phyloP scores from a whole-genome alignment of 768 basidiomycete genomes.

The Suillus sp. region DNA sequence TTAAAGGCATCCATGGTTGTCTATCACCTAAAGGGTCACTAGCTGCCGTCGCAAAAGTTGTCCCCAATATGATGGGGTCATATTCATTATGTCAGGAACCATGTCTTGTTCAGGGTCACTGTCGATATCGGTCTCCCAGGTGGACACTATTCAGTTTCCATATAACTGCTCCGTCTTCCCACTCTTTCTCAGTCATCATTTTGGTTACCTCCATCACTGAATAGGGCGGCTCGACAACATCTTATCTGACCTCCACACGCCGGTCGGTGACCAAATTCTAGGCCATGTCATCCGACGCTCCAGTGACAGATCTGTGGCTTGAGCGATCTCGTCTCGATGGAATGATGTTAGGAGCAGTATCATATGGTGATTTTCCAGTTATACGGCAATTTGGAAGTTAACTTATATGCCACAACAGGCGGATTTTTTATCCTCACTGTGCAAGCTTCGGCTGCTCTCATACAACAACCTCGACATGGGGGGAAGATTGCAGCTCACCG shows the following conservation, averaged over 20 bases:
- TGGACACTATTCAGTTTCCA: neutral
- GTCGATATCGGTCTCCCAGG: conserved; percentile 2
- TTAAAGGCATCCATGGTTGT: neutral
- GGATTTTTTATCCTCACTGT: neutral
- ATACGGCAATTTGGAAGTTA: neutral
- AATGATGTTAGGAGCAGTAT: conserved; percentile 12
- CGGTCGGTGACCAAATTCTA: neutral
- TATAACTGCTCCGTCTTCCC: neutral
- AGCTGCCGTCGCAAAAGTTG: neutral
- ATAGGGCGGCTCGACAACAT: neutral
- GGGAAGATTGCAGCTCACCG: conserved; percentile 5
- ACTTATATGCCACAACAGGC: neutral
- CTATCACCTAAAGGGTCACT: neutral
- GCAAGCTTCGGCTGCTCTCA: neutral
- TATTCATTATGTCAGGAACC: neutral
- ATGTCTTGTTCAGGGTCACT: neutral
- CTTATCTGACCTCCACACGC: neutral
- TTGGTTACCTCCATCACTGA: neutral
- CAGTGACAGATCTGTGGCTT: neutral
- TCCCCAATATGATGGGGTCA: neutral
- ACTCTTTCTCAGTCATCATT: neutral
- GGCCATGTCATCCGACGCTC: neutral
- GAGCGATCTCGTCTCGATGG: conserved; percentile 7
- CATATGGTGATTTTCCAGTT: conserved; percentile 11
- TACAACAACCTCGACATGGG: neutral